These are phyloP conservation scores for Globisporangium cylindrosporum DNA, from an alignment of 352 stramenopile genomes.

Conservation along the genomic window DNA sequence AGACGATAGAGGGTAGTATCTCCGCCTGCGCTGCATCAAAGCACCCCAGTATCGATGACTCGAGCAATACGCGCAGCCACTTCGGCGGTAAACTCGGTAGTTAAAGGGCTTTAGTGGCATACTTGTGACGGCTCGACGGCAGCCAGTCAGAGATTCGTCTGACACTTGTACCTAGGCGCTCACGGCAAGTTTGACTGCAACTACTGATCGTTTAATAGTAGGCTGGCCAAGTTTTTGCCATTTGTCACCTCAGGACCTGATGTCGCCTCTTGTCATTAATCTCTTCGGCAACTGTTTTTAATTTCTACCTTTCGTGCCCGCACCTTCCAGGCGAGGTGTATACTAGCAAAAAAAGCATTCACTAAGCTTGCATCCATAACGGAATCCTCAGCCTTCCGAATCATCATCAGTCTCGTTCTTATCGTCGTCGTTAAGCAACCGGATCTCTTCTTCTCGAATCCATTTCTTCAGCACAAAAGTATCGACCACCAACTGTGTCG, in stretches of 20 bases:
- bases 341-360: background rate
- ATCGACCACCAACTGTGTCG: constrained; percentile 27
- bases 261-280: background rate
- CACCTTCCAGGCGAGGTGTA: background rate
- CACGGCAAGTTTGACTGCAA: background rate
- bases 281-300: background rate
- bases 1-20: too few relatives aligned
- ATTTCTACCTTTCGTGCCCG: background rate
- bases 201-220: too few relatives aligned
- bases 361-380: background rate
- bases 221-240: too few relatives aligned
- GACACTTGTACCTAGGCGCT: background rate
- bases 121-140: background rate
- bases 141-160: background rate
- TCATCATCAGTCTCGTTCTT: background rate
- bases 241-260: too few relatives aligned
- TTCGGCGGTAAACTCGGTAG: background rate
- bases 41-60: background rate
- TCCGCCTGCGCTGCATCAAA: background rate
- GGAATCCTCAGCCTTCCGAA: background rate
- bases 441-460: constrained; percentile 45
- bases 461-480: constrained; percentile 35
- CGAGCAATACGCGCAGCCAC: background rate
- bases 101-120: too few relatives aligned
- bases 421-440: constrained; percentile 27